phyloP scores from a whole-genome alignment of 805 yeast species.

The Tetrapisispora phaffii region DNA sequence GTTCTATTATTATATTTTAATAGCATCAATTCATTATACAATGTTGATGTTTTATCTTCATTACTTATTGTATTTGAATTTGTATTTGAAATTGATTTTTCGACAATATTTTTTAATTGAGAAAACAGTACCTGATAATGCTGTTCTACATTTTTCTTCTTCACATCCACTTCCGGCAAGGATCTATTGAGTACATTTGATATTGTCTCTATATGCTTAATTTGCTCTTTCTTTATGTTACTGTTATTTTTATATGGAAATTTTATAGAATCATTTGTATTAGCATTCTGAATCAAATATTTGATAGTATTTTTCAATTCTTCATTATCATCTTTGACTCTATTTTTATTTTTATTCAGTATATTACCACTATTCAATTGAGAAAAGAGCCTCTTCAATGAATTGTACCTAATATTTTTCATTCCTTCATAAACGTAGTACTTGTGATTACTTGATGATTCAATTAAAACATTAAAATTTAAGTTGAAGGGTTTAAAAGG shows the following conservation, averaged over 20 bases:
- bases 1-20: slow-evolving; percentile 14
- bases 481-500: no score
- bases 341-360: no score
- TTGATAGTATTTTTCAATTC: slow-evolving; percentile 20
- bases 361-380: slow-evolving; percentile 7
- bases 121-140: slow-evolving; percentile 24
- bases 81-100: slow-evolving; percentile 9
- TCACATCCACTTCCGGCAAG: slow-evolving; percentile 18
- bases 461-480: no score
- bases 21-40: slow-evolving; percentile 14
- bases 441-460: no score
- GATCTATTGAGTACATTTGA: slow-evolving; percentile 21
- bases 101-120: slow-evolving; percentile 19
- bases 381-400: slow-evolving; percentile 16
- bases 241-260: not conserved
- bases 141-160: slow-evolving; percentile 16
- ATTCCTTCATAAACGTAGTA: not conserved
- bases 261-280: not conserved
- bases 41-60: slow-evolving; percentile 7
- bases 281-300: slow-evolving; percentile 14
- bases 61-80: not conserved
- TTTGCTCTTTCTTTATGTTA: not conserved
- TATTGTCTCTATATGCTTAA: slow-evolving; percentile 19
- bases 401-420: not conserved
- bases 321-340: slow-evolving; percentile 11